phyloP scores from a whole-genome alignment of 495 filamentous ascomycete genomes.

The Aspergillus asperescens region DNA sequence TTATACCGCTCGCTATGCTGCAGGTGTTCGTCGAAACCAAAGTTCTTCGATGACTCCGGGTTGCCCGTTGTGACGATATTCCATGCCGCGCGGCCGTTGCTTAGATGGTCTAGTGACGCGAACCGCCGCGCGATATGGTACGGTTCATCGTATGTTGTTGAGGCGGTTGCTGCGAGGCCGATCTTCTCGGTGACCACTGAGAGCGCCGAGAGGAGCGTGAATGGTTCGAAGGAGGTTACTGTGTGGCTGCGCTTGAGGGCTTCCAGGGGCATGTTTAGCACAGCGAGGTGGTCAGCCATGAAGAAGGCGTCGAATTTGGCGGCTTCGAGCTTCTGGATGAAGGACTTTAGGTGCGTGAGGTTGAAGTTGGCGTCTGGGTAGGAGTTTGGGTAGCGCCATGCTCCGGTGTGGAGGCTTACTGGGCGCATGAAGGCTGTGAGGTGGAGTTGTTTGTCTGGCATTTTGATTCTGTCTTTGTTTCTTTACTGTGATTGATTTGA shows the following conservation, averaged over 20 bases:
- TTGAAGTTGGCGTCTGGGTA: conserved; percentile 58
- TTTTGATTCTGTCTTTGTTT: not conserved
- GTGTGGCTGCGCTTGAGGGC: conserved; percentile 54
- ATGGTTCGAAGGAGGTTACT: conserved; percentile 48
- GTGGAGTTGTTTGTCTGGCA: conserved; percentile 34
- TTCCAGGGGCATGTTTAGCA: conserved; percentile 54
- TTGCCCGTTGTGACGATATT: conserved; percentile 40
- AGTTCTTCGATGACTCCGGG: conserved; percentile 35
- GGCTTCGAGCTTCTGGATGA: conserved; percentile 51
- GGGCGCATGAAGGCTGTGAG: conserved; percentile 58
- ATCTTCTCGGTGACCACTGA: conserved; percentile 44
- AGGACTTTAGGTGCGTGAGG: conserved; percentile 47
- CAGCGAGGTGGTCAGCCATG: conserved; percentile 56
- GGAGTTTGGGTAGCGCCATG: conserved; percentile 52
- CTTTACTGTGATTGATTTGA: too few species aligned
- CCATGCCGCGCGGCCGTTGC: conserved; percentile 47
- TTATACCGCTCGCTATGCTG: conserved; percentile 35
- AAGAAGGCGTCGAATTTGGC: conserved; percentile 61
- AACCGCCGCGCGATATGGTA: conserved; percentile 60
- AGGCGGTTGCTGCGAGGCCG: conserved; percentile 50
- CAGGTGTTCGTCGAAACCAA: conserved; percentile 34
- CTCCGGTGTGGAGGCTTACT: conserved; percentile 52
- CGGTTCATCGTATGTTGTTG: conserved; percentile 58
- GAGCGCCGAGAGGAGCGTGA: conserved; percentile 46
- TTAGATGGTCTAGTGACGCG: conserved; percentile 58